Base-by-base conservation (phyloP, 495 filamentous ascomycete species). In the Bacidia rubella region DNA sequence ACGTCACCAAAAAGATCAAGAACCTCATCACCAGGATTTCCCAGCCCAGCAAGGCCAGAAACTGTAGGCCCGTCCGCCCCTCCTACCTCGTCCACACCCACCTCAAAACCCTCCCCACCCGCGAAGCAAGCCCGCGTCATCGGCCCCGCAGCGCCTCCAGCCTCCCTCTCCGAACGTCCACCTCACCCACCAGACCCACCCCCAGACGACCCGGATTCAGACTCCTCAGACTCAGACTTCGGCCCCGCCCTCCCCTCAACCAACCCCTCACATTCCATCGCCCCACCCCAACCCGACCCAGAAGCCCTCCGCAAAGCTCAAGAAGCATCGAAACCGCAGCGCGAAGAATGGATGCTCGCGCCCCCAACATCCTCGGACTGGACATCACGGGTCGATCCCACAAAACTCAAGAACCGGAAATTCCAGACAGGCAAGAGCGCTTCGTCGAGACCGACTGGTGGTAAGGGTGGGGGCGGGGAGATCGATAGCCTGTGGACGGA, bases 281-380 rank as follows among this genome's bases (percentile, higher is more conserved):
- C 9, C 21, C 11, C 11, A 11, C n/a, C 35, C 2, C 23, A 2
- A 12, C 3, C 4, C 10, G 21, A 12, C 11, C 46, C 21, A n/a
- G 23, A 50, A 50, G 1, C 25, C 26, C 17, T n/a, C 47, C n/a
- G n/a, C n/a, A n/a, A n/a, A n/a, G 24, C 48, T 51, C 63, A 39
- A 46, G 60, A 10, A 63, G 65, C 3, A 65, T 66, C 2, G 68
- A 70, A 53, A 72, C 73, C 55, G 63, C 71, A 75, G 55, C 79
- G 90, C 50, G 90, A 92, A 67, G 80, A 86, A 59, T 97, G 90
- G 90, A 95, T 97, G 90, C 72, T 90, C 38, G 78, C 81, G 5
- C 90, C 90, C 0, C 90, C 90, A 0, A 77, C 76, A 2, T 66
- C 72, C 21, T 69, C 73, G 25, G 79, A 78, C 55, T 75, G 75